These are phyloP conservation scores for Xylariales sp. DNA, from an alignment of 2,329 filamentous ascomycete genomes.

Conservation along the genomic window DNA sequence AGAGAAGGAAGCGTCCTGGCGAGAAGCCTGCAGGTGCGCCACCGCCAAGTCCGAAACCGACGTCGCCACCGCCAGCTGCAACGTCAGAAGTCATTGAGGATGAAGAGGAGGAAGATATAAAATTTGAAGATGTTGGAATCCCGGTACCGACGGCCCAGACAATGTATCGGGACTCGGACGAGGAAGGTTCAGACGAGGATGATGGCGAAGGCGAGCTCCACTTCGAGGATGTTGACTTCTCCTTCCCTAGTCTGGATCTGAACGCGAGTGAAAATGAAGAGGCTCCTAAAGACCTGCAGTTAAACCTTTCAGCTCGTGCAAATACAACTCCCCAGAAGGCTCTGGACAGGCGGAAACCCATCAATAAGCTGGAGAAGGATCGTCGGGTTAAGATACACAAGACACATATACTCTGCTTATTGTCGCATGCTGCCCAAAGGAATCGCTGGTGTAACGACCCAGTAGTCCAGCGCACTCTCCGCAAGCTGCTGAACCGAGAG, in stretches of 20 bases:
- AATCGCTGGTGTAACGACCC: slow-evolving; percentile 87
- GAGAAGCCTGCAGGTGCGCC: slow-evolving; percentile 17
- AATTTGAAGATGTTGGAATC: slow-evolving; percentile 47
- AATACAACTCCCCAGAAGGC: slow-evolving; percentile 26
- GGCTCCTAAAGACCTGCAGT: slow-evolving; percentile 34
- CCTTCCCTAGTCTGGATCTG: slow-evolving; percentile 18
- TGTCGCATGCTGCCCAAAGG: slow-evolving; percentile 70
- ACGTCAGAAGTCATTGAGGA: slow-evolving; percentile 24
- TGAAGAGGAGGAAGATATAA: slow-evolving; percentile 36
- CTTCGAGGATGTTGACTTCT: slow-evolving; percentile 47
- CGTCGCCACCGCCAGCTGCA: slow-evolving; percentile 1
- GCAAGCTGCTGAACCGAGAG: slow-evolving; percentile 60
- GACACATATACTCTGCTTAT: slow-evolving; percentile 74
- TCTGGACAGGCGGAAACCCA: slow-evolving; percentile 43
- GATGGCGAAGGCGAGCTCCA: slow-evolving; percentile 37
- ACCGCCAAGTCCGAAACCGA: slow-evolving; percentile 17
- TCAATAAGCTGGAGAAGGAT: slow-evolving; percentile 49
- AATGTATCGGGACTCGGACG: slow-evolving; percentile 43
- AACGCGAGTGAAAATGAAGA: slow-evolving; percentile 11
- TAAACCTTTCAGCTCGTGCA: slow-evolving; percentile 47
- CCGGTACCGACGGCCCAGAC: slow-evolving; percentile 48
- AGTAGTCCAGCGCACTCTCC: slow-evolving; percentile 61
- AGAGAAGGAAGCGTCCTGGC: slow-evolving; percentile 33
- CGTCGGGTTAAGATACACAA: slow-evolving; percentile 76
- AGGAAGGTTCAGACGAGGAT: slow-evolving; percentile 34